These are phyloP conservation scores for Asterionellopsis glacialis DNA, from an alignment of 108 stramenopile species.

Conservation along the genomic window DNA sequence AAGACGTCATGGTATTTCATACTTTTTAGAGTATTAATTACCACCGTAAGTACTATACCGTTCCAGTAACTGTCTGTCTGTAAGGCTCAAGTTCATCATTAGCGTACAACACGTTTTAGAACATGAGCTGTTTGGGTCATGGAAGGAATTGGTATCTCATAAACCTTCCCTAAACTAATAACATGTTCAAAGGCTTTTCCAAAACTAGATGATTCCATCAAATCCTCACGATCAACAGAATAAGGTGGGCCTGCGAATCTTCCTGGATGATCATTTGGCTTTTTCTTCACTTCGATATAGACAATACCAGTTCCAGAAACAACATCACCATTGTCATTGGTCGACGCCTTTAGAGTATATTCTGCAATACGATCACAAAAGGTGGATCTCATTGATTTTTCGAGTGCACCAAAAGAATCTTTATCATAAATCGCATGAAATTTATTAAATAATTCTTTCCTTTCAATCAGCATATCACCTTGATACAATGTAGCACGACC, in stretches of 20 bases:
- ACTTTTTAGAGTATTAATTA: too few relatives aligned
- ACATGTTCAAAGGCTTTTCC: conserved; percentile 39
- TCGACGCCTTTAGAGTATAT: conserved; percentile 18
- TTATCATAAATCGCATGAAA: conserved; percentile 61
- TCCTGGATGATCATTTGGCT: conserved; percentile 6
- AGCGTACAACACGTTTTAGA: conserved; percentile 13
- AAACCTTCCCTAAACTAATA: conserved; percentile 33
- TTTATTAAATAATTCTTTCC: conserved; percentile 21
- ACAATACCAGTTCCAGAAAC: conserved; percentile 22
- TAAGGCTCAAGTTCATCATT: too few relatives aligned
- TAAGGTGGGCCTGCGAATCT: conserved; percentile 34
- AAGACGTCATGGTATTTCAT: too few relatives aligned
- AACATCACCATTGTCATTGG: too few relatives aligned
- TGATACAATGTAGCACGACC: conserved; percentile 43
- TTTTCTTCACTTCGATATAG: conserved; percentile 50
- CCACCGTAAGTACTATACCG: too few relatives aligned
- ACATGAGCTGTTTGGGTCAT: conserved; percentile 49
- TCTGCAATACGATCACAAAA: conserved; percentile 42
- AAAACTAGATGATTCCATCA: conserved; percentile 43
- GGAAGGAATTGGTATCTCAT: conserved; percentile 24
- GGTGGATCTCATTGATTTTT: conserved; percentile 16
- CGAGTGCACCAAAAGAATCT: conserved; percentile 53
- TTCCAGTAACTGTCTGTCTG: too few relatives aligned
- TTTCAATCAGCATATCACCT: conserved; percentile 34
- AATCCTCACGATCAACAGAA: conserved; percentile 35